phyloP scores from a whole-genome alignment of 768 basidiomycete genomes.

The Suillus spraguei region DNA sequence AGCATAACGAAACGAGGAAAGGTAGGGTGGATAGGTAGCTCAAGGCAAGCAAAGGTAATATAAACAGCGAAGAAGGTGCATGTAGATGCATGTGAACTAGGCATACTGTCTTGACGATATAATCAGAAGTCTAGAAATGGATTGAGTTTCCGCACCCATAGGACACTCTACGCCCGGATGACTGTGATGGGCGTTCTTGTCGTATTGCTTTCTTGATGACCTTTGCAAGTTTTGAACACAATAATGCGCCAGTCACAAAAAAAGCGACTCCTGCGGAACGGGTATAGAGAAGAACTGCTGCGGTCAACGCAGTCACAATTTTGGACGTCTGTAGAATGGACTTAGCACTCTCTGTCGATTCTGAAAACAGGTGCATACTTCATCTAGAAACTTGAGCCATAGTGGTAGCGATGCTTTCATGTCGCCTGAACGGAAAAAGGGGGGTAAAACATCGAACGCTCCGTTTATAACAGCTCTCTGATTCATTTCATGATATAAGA shows the following conservation, averaged over 20 bases:
- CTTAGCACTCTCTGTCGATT: background rate
- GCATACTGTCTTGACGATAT: slow-evolving; percentile 59
- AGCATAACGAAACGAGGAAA: slow-evolving; percentile 39
- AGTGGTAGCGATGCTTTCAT: slow-evolving; percentile 13
- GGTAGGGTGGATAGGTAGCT: slow-evolving; percentile 61
- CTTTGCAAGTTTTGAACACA: slow-evolving; percentile 62
- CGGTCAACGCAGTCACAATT: slow-evolving; percentile 54
- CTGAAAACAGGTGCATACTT: slow-evolving; percentile 23
- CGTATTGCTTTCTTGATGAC: slow-evolving; percentile 59
- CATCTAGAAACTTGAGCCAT: slow-evolving; percentile 35
- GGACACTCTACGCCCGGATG: slow-evolving; percentile 48
- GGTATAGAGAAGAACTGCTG: slow-evolving; percentile 54
- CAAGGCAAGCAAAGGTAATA: slow-evolving; percentile 56
- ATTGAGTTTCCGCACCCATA: slow-evolving; percentile 59
- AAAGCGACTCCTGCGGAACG: slow-evolving; percentile 64
- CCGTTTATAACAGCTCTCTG: background rate
- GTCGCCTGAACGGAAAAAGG: background rate
- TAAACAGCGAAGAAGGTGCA: slow-evolving; percentile 69
- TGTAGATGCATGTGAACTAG: slow-evolving; percentile 77
- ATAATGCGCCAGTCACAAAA: slow-evolving; percentile 59
- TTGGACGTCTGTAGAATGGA: slow-evolving; percentile 51
- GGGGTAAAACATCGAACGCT: background rate
- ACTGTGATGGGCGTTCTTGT: slow-evolving; percentile 60
- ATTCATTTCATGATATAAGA: background rate
- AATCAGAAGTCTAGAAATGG: background rate